These are phyloP conservation scores for Eutrema yunnanense DNA, from an alignment of 345 rosid species.

Conservation along the genomic window DNA sequence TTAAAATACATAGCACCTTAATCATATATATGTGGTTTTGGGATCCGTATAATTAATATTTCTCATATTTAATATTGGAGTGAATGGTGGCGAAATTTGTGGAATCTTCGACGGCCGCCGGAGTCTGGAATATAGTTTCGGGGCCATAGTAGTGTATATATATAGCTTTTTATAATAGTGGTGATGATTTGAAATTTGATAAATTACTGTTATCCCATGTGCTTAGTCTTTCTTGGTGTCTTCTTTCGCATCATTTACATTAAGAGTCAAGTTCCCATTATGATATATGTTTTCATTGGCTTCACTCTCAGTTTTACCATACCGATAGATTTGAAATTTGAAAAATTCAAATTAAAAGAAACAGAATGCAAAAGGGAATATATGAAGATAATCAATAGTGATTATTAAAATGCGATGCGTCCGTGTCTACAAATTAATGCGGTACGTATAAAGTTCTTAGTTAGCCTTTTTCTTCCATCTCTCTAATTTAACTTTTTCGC, in stretches of 20 bases:
- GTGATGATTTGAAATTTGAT: conserved; percentile 13
- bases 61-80: conserved; percentile 7
- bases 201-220: conserved; percentile 26
- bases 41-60: neutral
- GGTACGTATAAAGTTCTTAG: neutral
- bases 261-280: conserved; percentile 5
- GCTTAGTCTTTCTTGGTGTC: conserved; percentile 13
- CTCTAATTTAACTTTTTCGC: neutral
- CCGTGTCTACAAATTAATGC: neutral
- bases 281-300: neutral
- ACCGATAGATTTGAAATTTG: conserved; percentile 2
- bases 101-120: conserved; percentile 31
- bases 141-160: conserved; percentile 3
- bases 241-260: conserved; percentile 20
- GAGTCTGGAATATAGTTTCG: neutral
- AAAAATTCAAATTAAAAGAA: neutral
- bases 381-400: neutral
- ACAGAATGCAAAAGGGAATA: neutral
- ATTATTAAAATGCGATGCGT: neutral
- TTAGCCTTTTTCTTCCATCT: neutral
- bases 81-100: conserved; percentile 33
- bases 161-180: neutral
- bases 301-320: conserved; percentile 2
- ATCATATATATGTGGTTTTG: neutral
- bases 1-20: neutral